These are phyloP conservation scores for Pythium rishiriense DNA, from an alignment of 352 stramenopile species.

Conservation along the genomic window DNA sequence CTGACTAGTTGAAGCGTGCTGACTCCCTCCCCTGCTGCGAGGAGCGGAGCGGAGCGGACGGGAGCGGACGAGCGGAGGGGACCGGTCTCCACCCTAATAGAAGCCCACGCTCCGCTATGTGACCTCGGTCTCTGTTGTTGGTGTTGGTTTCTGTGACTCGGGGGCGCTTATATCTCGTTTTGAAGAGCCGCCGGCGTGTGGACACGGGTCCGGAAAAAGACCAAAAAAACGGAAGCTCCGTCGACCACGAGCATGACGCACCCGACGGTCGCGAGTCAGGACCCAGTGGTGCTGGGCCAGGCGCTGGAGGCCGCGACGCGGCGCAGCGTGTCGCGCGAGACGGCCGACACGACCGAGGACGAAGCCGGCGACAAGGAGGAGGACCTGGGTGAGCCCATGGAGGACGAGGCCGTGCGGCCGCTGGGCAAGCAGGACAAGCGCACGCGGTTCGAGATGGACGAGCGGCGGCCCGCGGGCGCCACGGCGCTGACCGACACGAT, in stretches of 20 bases:
- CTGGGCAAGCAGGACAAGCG: slow-evolving; percentile 22
- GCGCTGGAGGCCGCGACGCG: not conserved
- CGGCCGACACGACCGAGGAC: slow-evolving; percentile 4
- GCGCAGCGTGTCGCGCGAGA: slow-evolving; percentile 16
- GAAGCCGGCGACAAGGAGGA: not conserved
- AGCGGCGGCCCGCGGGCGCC: slow-evolving; percentile 15
- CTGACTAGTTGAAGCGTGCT: slow-evolving; percentile 31
- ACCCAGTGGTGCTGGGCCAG: not conserved
- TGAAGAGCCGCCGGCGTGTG: slow-evolving; percentile 26
- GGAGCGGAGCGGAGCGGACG: not conserved
- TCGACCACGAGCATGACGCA: slow-evolving; percentile 6
- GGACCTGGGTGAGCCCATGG: slow-evolving; percentile 1
- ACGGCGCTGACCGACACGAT: slow-evolving; percentile 28
- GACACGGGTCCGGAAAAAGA: not conserved
- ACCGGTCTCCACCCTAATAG: slow-evolving; percentile 9
- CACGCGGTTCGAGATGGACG: slow-evolving; percentile 30
- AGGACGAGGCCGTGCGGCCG: not conserved
- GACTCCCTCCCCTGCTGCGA: not conserved
- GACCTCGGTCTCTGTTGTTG: not conserved
- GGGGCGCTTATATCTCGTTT: slow-evolving; percentile 16
- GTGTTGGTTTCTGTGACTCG: not conserved
- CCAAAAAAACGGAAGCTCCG: not conserved
- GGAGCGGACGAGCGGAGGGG: not conserved
- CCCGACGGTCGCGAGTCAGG: slow-evolving; percentile 1
- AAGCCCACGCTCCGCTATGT: not conserved